Percentiles rank a stretch among this genome's conserved stretches.
These are phyloP conservation scores for Pistacia vera DNA, from an alignment of 345 rosid genomes.

Conservation along the genomic window DNA sequence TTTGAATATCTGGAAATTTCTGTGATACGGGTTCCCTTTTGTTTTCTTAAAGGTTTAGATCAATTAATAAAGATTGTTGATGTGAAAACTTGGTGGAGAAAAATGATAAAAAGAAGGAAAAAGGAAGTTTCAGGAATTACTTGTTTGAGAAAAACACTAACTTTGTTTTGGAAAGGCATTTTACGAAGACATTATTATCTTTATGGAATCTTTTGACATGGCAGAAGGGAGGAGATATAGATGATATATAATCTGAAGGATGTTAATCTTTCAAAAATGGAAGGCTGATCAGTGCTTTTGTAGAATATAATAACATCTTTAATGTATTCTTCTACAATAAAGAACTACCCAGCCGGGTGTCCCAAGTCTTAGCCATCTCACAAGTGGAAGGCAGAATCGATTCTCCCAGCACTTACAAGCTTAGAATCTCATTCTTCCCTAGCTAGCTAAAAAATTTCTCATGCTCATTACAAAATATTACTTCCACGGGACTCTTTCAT, in stretches of 20 bases:
- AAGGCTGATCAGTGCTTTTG: constrained; percentile 18
- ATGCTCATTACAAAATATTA: constrained; percentile 29
- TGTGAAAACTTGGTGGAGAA: too few relatives aligned
- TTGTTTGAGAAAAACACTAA: neutral
- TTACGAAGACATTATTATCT: neutral
- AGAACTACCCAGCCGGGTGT: constrained; percentile 13
- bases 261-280: constrained; percentile 1
- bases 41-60: too few relatives aligned
- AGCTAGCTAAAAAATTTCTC: constrained; percentile 19
- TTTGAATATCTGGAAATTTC: too few relatives aligned
- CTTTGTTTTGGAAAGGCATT: neutral
- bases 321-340: constrained; percentile 23
- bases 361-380: constrained; percentile 1
- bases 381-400: constrained; percentile 40
- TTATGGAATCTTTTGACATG: neutral
- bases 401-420: constrained; percentile 46
- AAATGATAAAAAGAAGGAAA: neutral
- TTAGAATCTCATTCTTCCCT: constrained; percentile 48
- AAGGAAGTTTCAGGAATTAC: neutral
- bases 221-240: neutral
- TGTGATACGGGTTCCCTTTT: too few relatives aligned
- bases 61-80: too few relatives aligned
- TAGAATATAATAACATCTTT: constrained; percentile 16
- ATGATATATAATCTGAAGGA: neutral
- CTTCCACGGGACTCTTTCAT: constrained; percentile 13